Percentiles rank a stretch among this genome's conserved stretches.
phyloP scores from a whole-genome alignment of 805 yeast species.

The Ogataea sp. region DNA sequence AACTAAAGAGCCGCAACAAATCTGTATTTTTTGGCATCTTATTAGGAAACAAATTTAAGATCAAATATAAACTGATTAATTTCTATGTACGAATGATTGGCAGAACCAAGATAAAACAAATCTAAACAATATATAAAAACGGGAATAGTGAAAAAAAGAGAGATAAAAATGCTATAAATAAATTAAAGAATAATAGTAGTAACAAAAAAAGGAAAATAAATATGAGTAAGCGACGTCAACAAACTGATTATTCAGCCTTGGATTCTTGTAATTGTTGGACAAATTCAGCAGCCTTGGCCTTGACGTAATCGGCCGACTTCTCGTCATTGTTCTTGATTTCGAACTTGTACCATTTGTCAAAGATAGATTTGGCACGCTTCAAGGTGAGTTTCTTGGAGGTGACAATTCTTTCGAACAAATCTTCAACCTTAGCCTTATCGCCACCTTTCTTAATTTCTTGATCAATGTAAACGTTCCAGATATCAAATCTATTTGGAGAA shows the following conservation, averaged over 20 bases:
- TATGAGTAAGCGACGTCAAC: too few species aligned
- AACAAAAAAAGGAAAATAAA: too few species aligned
- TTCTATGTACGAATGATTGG: background rate
- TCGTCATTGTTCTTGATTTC: constrained; percentile 66
- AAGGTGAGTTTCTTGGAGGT: constrained; percentile 53
- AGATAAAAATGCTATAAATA: too few species aligned
- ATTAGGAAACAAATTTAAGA: too few species aligned
- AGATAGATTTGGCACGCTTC: constrained; percentile 92
- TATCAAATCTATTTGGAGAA: constrained; percentile 84
- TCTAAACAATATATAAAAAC: too few species aligned
- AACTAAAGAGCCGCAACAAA: background rate
- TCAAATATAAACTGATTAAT: too few species aligned
- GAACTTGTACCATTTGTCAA: constrained; percentile 80
- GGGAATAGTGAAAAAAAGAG: too few species aligned
- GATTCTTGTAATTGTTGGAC: constrained; percentile 20
- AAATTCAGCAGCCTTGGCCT: constrained; percentile 82
- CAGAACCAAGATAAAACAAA: too few species aligned
- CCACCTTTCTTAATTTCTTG: constrained; percentile 73
- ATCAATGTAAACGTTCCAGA: constrained; percentile 94
- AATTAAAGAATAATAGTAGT: too few species aligned
- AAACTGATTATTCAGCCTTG: background rate
- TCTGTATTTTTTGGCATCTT: too few species aligned
- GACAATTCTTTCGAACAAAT: constrained; percentile 74
- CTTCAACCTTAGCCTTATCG: constrained; percentile 62
- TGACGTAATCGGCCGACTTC: constrained; percentile 72